phyloP scores from a whole-genome alignment of 2,329 filamentous ascomycete species.

The Talaromyces piceae region DNA sequence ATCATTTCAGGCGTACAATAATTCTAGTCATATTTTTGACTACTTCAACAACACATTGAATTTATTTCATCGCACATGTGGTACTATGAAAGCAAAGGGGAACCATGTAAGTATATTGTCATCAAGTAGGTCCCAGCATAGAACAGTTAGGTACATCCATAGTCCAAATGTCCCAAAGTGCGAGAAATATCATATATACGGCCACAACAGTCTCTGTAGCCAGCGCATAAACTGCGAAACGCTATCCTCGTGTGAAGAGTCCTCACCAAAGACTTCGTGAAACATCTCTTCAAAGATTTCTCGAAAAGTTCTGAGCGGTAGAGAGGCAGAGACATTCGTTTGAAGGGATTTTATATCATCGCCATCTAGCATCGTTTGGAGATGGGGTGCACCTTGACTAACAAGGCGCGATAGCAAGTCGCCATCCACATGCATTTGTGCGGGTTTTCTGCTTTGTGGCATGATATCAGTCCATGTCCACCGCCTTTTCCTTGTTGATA shows the following conservation, averaged over 20 bases:
- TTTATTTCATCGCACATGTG: background rate
- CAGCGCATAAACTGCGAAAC: slow-evolving; percentile 25
- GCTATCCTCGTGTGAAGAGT: slow-evolving; percentile 38
- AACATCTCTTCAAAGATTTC: slow-evolving; percentile 41
- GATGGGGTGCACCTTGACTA: slow-evolving; percentile 30
- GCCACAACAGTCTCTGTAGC: slow-evolving; percentile 26
- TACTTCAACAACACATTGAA: background rate
- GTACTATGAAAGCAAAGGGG: no score
- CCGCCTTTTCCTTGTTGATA: slow-evolving; percentile 24
- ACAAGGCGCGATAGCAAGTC: slow-evolving; percentile 55
- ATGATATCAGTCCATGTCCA: slow-evolving; percentile 27
- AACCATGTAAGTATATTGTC: no score
- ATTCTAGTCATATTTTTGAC: no score
- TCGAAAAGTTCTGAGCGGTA: slow-evolving; percentile 20
- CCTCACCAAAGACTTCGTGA: slow-evolving; percentile 24
- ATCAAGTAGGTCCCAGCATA: no score
- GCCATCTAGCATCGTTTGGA: slow-evolving; percentile 24
- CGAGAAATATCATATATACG: slow-evolving; percentile 11
- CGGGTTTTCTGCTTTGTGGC: slow-evolving; percentile 34
- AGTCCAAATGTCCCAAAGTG: no score
- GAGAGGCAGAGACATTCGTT: background rate
- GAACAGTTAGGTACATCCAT: no score
- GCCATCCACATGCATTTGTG: slow-evolving; percentile 59
- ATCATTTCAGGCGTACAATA: background rate
- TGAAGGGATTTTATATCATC: slow-evolving; percentile 13